Evolutionary conservation across 2,329 filamentous ascomycete species (phyloP).

Genomic region (Aspergillus flavus): DNA sequence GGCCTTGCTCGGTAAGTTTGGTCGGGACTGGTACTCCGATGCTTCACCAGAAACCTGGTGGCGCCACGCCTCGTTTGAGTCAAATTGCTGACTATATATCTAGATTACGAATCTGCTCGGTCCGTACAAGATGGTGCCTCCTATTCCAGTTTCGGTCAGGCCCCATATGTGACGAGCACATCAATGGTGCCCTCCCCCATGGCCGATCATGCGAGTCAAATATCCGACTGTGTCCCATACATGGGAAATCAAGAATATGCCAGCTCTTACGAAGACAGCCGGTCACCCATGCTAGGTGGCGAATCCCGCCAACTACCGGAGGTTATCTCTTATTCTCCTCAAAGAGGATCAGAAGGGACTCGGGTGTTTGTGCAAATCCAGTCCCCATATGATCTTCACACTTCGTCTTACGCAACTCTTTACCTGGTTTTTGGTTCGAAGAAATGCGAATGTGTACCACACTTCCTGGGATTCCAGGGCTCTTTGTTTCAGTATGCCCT

Average conservation of each 20-base stretch:
- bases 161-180: constrained; percentile 39
- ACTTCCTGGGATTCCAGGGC: constrained; percentile 60
- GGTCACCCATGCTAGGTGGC: constrained; percentile 68
- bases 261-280: constrained; percentile 61
- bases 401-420: constrained; percentile 56
- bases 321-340: constrained; percentile 71
- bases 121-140: constrained; percentile 44
- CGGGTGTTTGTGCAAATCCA: constrained; percentile 74
- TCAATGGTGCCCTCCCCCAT: constrained; percentile 44
- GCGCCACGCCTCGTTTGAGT: background rate
- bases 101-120: constrained; percentile 42
- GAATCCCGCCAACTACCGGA: constrained; percentile 62
- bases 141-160: constrained; percentile 44
- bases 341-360: constrained; percentile 68
- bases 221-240: constrained; percentile 45
- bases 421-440: constrained; percentile 78
- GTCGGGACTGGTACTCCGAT: background rate
- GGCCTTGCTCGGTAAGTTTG: constrained; percentile 77
- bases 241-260: constrained; percentile 41
- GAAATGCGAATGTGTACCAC: constrained; percentile 68
- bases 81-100: constrained; percentile 10
- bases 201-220: constrained; percentile 44
- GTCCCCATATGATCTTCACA: constrained; percentile 73
- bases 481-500: constrained; percentile 71
- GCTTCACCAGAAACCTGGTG: background rate